phyloP scores from a whole-genome alignment of 2,329 filamentous ascomycete genomes.

The Alternaria dauci region DNA sequence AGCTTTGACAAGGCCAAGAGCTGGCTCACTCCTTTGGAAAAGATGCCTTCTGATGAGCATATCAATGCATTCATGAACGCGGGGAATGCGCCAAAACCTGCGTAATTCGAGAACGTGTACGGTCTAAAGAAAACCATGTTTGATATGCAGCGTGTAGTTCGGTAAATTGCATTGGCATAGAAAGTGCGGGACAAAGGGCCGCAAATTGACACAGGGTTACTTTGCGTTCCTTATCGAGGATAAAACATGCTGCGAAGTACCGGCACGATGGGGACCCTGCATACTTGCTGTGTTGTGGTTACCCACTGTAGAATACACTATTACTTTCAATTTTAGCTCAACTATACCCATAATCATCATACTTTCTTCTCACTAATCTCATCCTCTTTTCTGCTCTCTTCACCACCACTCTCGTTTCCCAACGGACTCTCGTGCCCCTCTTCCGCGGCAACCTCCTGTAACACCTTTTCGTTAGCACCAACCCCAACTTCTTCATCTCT shows the following conservation, averaged over 20 bases:
- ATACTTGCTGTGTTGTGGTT: background rate
- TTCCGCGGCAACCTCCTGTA: conserved; percentile 43
- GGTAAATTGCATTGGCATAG: conserved; percentile 3
- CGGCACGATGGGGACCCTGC: background rate
- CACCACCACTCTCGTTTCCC: conserved; percentile 10
- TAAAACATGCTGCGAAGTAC: background rate
- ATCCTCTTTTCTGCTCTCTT: conserved; percentile 23
- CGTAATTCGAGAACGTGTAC: conserved; percentile 4
- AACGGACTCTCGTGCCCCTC: conserved; percentile 35
- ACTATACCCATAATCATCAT: conserved; percentile 6
- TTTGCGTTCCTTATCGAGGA: background rate
- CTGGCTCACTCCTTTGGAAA: conserved; percentile 41
- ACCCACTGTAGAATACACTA: background rate
- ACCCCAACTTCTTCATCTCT: conserved; percentile 32
- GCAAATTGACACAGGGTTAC: background rate
- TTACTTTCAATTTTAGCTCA: background rate
- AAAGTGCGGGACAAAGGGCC: background rate
- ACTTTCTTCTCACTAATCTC: conserved; percentile 20
- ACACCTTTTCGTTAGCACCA: conserved; percentile 29
- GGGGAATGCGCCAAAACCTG: conserved; percentile 19
- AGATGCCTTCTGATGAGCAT: conserved; percentile 43
- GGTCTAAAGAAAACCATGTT: background rate
- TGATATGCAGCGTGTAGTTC: conserved; percentile 5
- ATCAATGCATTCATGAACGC: conserved; percentile 33
- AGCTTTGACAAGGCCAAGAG: conserved; percentile 41